Evolutionary conservation across 176 grass and related monocot species (phyloP).

Genomic region (Rhynchospora pubera): DNA sequence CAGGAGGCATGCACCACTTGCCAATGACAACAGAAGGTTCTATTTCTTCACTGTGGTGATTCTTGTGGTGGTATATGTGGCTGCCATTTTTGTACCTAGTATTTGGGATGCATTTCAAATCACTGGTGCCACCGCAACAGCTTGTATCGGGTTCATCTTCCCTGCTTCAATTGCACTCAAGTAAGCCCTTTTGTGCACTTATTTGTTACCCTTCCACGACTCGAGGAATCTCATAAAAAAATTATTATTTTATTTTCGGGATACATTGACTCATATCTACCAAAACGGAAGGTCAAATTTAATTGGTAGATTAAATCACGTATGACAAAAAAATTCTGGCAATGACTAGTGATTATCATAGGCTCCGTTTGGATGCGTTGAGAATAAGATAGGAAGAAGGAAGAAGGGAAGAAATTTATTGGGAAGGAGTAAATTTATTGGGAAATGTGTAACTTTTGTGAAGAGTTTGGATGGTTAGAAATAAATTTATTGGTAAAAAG

Average conservation of each 20-base stretch:
- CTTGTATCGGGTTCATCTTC: conserved; percentile 81
- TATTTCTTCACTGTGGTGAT: conserved; percentile 44
- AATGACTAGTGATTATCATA: neutral
- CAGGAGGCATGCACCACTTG: conserved; percentile 41
- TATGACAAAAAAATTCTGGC: neutral
- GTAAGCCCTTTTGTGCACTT: conserved; percentile 13
- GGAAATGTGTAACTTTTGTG: too few species aligned
- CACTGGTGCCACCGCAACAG: conserved; percentile 69
- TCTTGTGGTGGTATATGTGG: conserved; percentile 47
- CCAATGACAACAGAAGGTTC: conserved; percentile 59
- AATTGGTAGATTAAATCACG: neutral
- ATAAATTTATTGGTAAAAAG: too few species aligned
- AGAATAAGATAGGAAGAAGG: too few species aligned
- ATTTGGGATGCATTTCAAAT: conserved; percentile 92
- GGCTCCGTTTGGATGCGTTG: too few species aligned
- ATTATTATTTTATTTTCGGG: too few species aligned
- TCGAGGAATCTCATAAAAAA: neutral
- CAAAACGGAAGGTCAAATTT: neutral
- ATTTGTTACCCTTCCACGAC: neutral
- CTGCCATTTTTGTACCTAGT: conserved; percentile 70
- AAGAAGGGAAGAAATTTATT: too few species aligned
- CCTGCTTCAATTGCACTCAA: conserved; percentile 68
- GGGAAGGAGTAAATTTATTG: too few species aligned
- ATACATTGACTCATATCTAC: neutral
- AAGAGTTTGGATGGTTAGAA: too few species aligned